A percentile compares a stretch with the other conserved stretches of the same genome.
Conservation (phyloP, 2,329 filamentous ascomycete species). For the Parastagonospora avenae region DNA sequence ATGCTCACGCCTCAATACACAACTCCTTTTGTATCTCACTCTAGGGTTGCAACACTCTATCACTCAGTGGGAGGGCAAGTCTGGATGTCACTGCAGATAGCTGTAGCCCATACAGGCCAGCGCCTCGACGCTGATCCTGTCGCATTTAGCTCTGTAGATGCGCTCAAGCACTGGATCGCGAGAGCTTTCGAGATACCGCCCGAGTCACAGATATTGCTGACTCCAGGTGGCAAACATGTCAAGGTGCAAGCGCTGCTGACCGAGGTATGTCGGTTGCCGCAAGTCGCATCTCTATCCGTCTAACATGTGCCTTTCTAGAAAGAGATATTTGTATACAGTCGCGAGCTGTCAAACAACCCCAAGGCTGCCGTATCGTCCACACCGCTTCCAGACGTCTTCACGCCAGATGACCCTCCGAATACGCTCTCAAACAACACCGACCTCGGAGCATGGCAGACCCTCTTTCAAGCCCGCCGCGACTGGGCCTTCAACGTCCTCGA, state of each 20-base stretch:
- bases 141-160: conserved; percentile 79
- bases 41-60: conserved; percentile 23
- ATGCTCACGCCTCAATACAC: conserved; percentile 23
- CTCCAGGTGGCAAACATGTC: conserved; percentile 80
- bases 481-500: conserved; percentile 78
- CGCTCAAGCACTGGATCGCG: conserved; percentile 80
- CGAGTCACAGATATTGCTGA: conserved; percentile 85
- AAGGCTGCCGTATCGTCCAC: conserved; percentile 57
- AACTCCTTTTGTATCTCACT: conserved; percentile 11
- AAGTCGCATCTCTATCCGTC: background rate
- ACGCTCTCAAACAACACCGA: conserved; percentile 79
- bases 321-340: conserved; percentile 92
- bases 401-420: conserved; percentile 72
- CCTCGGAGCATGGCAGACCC: conserved; percentile 82
- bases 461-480: conserved; percentile 78
- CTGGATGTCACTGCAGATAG: conserved; percentile 86
- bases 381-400: conserved; percentile 62
- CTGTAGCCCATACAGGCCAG: conserved; percentile 91
- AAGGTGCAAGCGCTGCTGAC: conserved; percentile 78
- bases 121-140: conserved; percentile 78
- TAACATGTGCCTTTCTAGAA: conserved; percentile 58
- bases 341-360: conserved; percentile 57
- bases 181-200: conserved; percentile 73
- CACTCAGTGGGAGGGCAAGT: conserved; percentile 27
- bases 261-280: conserved; percentile 64